phyloP scores from a whole-genome alignment of 495 filamentous ascomycete species.

The Penicillium malachiteum region DNA sequence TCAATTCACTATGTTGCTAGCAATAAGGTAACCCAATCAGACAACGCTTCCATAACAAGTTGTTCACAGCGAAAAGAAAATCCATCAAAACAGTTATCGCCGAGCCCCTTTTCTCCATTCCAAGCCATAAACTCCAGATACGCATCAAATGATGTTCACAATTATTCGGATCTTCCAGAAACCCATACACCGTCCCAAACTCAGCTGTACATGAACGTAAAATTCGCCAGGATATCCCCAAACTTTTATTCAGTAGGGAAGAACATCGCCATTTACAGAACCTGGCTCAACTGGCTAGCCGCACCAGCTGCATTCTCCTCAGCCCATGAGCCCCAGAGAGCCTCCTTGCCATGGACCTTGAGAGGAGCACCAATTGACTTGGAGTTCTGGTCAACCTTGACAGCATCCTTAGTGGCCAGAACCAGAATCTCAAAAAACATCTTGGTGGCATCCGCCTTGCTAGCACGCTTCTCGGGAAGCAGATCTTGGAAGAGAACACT shows the following conservation, averaged over 20 bases:
- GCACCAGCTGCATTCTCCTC: constrained; percentile 71
- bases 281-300: constrained; percentile 35
- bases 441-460: constrained; percentile 87
- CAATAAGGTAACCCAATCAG: constrained; percentile 12
- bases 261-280: constrained; percentile 19
- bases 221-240: constrained; percentile 20
- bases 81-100: constrained; percentile 19
- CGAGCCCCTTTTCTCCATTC: constrained; percentile 18
- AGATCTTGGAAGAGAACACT: constrained; percentile 88
- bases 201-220: constrained; percentile 37
- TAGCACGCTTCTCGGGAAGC: constrained; percentile 74
- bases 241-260: constrained; percentile 8
- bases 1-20: constrained; percentile 29
- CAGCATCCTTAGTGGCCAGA: constrained; percentile 94
- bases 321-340: constrained; percentile 94
- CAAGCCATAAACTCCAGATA: constrained; percentile 27
- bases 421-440: constrained; percentile 99
- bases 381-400: constrained; percentile 91
- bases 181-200: constrained; percentile 24
- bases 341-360: constrained; percentile 79
- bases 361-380: constrained; percentile 72
- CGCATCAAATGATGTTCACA: constrained; percentile 18
- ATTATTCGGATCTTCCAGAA: constrained; percentile 28
- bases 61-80: not conserved
- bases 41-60: not conserved